Conservation (phyloP, 75 land plant species). For the Pseudotsuga menziesii region DNA sequence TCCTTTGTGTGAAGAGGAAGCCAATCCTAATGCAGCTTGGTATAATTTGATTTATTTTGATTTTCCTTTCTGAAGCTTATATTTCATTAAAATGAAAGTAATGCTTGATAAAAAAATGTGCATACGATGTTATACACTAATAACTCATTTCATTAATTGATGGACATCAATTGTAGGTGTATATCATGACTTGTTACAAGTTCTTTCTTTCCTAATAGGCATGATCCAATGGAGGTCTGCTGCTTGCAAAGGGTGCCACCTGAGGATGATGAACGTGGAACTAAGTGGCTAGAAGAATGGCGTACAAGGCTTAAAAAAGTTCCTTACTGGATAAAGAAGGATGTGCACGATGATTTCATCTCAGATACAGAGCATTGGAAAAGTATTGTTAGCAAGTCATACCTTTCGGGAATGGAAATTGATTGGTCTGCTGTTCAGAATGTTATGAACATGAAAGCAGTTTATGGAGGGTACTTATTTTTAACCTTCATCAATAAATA, state of each 20-base stretch:
- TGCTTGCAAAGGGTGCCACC: constrained; percentile 42
- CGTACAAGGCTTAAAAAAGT: constrained; percentile 29
- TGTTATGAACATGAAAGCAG: constrained; percentile 60
- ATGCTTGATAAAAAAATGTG: background rate
- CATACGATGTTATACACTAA: background rate
- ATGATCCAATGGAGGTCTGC: constrained; percentile 31
- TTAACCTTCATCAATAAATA: background rate
- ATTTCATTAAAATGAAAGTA: background rate
- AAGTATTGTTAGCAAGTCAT: constrained; percentile 34
- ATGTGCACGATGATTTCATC: constrained; percentile 25
- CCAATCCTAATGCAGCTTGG: constrained; percentile 43
- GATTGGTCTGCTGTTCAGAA: constrained; percentile 41
- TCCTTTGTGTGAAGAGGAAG: constrained; percentile 22
- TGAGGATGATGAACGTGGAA: constrained; percentile 18
- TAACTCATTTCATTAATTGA: too few relatives aligned
- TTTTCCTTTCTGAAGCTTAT: background rate
- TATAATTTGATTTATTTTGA: constrained; percentile 11
- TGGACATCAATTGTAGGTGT: background rate
- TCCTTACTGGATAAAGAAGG: constrained; percentile 33
- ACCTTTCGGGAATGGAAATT: constrained; percentile 41
- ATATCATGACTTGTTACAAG: background rate
- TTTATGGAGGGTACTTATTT: constrained; percentile 47
- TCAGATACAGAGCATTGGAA: constrained; percentile 49
- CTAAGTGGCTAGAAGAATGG: constrained; percentile 45
- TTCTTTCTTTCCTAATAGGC: constrained; percentile 20